Evolutionary conservation across 495 filamentous ascomycete species (phyloP).

Genomic region (Penicillium silybi): DNA sequence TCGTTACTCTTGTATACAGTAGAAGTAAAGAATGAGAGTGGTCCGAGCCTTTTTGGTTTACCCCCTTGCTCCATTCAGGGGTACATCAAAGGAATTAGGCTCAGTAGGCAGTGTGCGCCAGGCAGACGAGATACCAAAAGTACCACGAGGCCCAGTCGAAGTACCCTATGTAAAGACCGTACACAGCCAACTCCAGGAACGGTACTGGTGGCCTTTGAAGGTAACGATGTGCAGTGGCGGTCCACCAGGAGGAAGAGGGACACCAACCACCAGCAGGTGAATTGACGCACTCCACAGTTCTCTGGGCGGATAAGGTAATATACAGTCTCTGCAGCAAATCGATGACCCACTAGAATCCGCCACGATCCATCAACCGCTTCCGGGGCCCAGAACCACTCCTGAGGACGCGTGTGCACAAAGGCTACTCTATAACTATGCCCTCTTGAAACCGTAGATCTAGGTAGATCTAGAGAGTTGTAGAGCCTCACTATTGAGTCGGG

Average conservation of each 20-base stretch:
- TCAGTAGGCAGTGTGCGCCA: neutral
- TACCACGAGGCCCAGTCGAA: neutral
- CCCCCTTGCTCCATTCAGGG: constrained; percentile 6
- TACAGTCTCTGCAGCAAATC: constrained; percentile 5
- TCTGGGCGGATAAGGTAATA: constrained; percentile 13
- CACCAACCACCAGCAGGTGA: neutral
- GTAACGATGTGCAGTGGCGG: constrained; percentile 3
- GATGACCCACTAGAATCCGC: constrained; percentile 18
- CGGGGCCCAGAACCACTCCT: constrained; percentile 27
- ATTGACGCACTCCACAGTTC: constrained; percentile 16
- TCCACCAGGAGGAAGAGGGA: neutral
- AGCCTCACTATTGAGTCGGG: neutral
- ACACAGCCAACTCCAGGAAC: neutral
- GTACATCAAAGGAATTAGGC: neutral
- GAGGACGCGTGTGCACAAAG: constrained; percentile 24
- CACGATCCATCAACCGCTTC: constrained; percentile 30
- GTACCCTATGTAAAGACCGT: neutral
- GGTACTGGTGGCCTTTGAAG: neutral
- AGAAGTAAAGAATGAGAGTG: neutral
- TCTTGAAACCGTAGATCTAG: no score
- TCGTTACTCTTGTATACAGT: no score
- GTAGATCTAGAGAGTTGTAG: neutral
- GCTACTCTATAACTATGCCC: neutral
- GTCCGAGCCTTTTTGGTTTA: neutral
- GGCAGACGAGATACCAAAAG: constrained; percentile 8